Base-by-base conservation (phyloP, 1,139 yeast species). In the Yamadazyma mexicana region DNA sequence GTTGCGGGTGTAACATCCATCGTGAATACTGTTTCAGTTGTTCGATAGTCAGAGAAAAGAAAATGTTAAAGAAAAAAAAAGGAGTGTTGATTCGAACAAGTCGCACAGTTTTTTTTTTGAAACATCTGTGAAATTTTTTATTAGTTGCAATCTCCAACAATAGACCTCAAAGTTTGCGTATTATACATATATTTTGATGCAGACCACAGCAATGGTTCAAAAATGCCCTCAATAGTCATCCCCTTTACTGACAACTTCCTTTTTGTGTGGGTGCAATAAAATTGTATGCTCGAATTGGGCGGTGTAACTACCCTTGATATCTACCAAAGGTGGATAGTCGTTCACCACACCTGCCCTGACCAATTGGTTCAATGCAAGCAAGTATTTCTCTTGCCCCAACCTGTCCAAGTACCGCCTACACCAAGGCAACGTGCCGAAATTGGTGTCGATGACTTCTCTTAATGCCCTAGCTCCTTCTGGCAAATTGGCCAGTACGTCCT, bases 201-300 rank as follows among this genome's bases (percentile, higher is more conserved):
- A 20, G 22, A 6, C n/a, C n/a, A n/a, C n/a, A n/a, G n/a, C n/a
- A n/a, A n/a, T n/a, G n/a, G n/a, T n/a, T n/a, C n/a, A n/a, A n/a
- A 17, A 14, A 17, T 16, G 31, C 10, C 15, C n/a, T 23, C 10
- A 92, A 59, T 82, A 94, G 64, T 92, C 98, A 40, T 88, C 97
- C 38, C 99, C 98, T 51, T 92, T 78, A 27, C 96, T 87, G 17
- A 92, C 91, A 35, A 92, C 94, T 64, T 92, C 99, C 69, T 92
- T 92, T 63, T 79, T 80, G 43, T 89, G 89, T 18, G 98, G 95
- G 56, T 91, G 94, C 55, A 92, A 73, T 51, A 94, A 71, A 38
- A 92, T 79, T 1, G 98, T 94, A 66, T 94, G 98, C 62, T 92
- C 99, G 57, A 66, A 92, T 63, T 92, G 99, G 0, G 98, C 98